Base-by-base conservation (phyloP, 2,329 filamentous ascomycete species). In the Fulvia fulva region DNA sequence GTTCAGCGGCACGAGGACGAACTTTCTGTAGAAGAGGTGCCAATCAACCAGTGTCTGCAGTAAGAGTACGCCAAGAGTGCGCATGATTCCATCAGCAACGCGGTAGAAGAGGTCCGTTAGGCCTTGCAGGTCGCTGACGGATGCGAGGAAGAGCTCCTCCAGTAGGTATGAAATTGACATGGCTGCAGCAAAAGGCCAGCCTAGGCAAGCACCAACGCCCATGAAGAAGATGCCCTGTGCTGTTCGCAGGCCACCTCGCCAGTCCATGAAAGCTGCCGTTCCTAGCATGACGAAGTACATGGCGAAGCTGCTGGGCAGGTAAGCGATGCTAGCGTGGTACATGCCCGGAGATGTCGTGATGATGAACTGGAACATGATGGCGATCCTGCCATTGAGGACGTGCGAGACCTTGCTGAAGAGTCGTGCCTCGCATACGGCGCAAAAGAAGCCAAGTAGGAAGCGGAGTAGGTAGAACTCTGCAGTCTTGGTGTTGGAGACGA, bases 261-360 rank as follows among this genome's bases (percentile, higher is more conserved):
- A 94, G 74, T 96, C 90, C 83, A 99, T 88, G 74, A 97, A 99
- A 0, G 90, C 86, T 1, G 91, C 84, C 56, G 91, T 84, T 11
- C 92, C 94, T 7, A 97, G 79, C 81, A 94, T 94, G 14, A 85
- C 87, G 59, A 87, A 89, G 73, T 95, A 97, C 94, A 99, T 99
- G 70, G 94, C 89, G 70, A 99, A 99, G 73, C 89, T 96, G 8
- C 92, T 96, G 0, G 94, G 94, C 5, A 99, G 79, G 70, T 90
- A 97, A 5, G 93, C 86, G 1, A 89, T 83, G 57, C 90, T 91
- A 4, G 94, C 88, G 74, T 97, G 91, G 71, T 96, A 97, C 81
- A 96, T 95, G 45, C 94, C 94, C 0, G 94, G 90, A 61, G 89
- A 95, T 58, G 87, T 86, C 51, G 90, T 77, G 59, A 88, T 86